Base-by-base conservation (phyloP, 331 rosid species). In the Arachis monticola region DNA sequence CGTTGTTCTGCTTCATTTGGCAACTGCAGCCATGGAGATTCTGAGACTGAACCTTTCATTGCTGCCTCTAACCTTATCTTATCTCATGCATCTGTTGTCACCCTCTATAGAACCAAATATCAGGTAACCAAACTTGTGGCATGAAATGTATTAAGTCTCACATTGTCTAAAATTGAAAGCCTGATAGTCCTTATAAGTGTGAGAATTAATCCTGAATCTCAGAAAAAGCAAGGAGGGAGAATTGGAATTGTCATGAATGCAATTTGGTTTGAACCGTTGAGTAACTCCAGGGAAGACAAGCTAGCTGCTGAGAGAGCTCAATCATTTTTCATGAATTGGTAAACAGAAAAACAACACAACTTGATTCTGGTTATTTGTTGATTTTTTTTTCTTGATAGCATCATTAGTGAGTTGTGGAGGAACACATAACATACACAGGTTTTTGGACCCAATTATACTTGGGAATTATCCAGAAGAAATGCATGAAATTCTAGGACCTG, bases 381-480 rank as follows among this genome's bases (percentile, higher is more conserved):
- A 58, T 2, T 53, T 55, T 6, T 67, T 60, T 1, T 53, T 32
- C 6, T 67, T 51, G 8, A 22, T 30, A 44, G 9, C 51, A 2
- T 68, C 50, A 8, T 46, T 41, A 22, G 44, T 5, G 38, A 17
- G 59, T 3, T 32, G 4, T 45, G 67, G 46, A 10, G 10, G 27
- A 22, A 66, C 77, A 38, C 41, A 38, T 38, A 38, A 38, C 41
- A 38, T 38, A 38, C 41, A 80, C 83, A 90, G 97, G 98, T 82
- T 87, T 78, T 76, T 89, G 74, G 93, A 90, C 73, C 98, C 97
- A 64, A 79, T 90, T 41, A 61, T 87, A 57, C 64, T 50, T 1
- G 92, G 97, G 10, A 82, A 68, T 68, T 93, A 93, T 80, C 97
- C 98, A 52, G 7, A 27, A 47, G 90, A 80, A 41, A 90, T 93